phyloP scores from a whole-genome alignment of 495 filamentous ascomycete genomes.

The Podospora sp. region DNA sequence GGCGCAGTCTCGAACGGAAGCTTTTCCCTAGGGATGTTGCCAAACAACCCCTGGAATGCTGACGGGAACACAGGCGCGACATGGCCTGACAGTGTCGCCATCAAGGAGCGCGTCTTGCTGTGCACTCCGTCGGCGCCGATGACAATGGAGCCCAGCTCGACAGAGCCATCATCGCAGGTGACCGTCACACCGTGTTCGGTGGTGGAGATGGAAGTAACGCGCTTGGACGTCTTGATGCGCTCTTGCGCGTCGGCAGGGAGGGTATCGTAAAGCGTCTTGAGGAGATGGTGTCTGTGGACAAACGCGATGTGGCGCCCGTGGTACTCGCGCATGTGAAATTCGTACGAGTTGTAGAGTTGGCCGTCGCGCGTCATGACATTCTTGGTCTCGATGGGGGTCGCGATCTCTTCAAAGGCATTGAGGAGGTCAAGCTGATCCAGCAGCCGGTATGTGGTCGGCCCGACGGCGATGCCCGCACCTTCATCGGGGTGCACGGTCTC shows the following conservation, averaged over 20 bases:
- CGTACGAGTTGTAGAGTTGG: constrained; percentile 3
- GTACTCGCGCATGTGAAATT: constrained; percentile 9
- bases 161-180: constrained; percentile 44
- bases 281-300: constrained; percentile 37
- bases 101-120: constrained; percentile 45
- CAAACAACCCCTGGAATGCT: constrained; percentile 42
- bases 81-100: constrained; percentile 20
- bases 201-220: constrained; percentile 32
- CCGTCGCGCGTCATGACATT: constrained; percentile 16
- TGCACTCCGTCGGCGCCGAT: constrained; percentile 58
- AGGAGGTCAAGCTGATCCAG: constrained; percentile 53
- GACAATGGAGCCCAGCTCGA: constrained; percentile 50
- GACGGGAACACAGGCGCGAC: constrained; percentile 27
- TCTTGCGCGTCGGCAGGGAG: constrained; percentile 38
- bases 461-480: constrained; percentile 47
- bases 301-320: constrained; percentile 17
- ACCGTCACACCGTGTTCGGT: constrained; percentile 35
- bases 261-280: constrained; percentile 39
- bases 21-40: constrained; percentile 27
- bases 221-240: constrained; percentile 37
- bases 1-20: constrained; percentile 22
- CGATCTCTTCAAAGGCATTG: constrained; percentile 32
- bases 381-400: constrained; percentile 30
- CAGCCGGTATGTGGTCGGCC: constrained; percentile 38
- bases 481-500: constrained; percentile 40